Conservation (phyloP, 495 filamentous ascomycete genomes). For the Trichoderma orchidacearum region DNA sequence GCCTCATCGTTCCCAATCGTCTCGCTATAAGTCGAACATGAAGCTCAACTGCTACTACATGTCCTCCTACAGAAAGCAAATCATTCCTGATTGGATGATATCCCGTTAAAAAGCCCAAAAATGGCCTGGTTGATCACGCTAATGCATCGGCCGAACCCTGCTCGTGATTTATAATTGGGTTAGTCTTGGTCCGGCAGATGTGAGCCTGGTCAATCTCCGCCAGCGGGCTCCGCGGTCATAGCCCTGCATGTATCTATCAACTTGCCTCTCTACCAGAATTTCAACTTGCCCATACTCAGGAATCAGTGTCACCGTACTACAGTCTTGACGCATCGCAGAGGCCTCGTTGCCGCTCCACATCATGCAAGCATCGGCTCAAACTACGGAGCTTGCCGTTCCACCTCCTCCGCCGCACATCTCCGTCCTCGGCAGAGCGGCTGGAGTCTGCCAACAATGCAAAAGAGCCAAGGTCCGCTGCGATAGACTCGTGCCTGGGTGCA, state of each 20-base stretch:
- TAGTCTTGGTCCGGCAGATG: not conserved
- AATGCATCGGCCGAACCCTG: slow-evolving; percentile 1
- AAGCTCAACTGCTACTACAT: too few relatives aligned
- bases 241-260: not conserved
- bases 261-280: not conserved
- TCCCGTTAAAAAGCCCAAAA: not conserved
- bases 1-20: too few relatives aligned
- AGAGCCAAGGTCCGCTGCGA: not conserved
- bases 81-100: not conserved
- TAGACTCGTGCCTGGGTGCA: not conserved
- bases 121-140: not conserved
- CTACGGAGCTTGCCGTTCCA: not conserved
- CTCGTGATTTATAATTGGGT: not conserved
- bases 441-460: not conserved
- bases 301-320: too few relatives aligned
- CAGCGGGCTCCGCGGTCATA: not conserved
- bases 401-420: not conserved
- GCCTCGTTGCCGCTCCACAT: not conserved
- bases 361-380: not conserved
- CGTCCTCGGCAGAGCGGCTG: not conserved
- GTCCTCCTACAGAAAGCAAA: too few relatives aligned
- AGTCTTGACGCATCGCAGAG: not conserved
- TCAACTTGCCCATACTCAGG: too few relatives aligned
- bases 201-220: not conserved
- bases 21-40: too few relatives aligned